Evolutionary conservation across 2,329 filamentous ascomycete species (phyloP), one percentile per base, ranked within the genome.

Genomic region (Fusarium circinatum): DNA sequence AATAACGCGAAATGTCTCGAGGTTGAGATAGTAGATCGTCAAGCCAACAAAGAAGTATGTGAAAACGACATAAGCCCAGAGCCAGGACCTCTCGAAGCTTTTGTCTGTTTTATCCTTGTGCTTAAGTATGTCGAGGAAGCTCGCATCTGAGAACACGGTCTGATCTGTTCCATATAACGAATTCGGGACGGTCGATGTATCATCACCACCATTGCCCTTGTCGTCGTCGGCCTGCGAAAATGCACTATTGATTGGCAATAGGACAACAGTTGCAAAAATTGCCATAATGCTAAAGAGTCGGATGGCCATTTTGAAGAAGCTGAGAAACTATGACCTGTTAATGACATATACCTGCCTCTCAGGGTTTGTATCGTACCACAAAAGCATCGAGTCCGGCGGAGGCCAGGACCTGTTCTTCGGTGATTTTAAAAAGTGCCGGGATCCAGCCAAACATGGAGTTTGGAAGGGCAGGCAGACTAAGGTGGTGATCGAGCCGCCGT

Each of bases 61-160:
- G 78, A 99, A 99, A n/a, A 93, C 86, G 20, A 98, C 89, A 79
- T 98, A 98, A 78, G 96, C 93, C 95, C 96, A 98, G 4, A 98
- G 85, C 77, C 95, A 98, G 13, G 77, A 71, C 17, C 62, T 76
- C 44, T 82, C 80, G 56, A 78, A 80, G 55, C 80, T 81, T 61
- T 73, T 78, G 45, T 83, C 82, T 71, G 80, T 81, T 41, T 80
- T 79, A 7, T 75, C 75, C 39, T 81, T 79, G 57, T 78, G 83
- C 54, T 82, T 79, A 41, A 74, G 36, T 17, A 51, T 13, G 36
- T 75, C 71, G 22, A 74, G 20, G 20, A 75, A 34, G n/a, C 68
- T 70, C 6, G 65, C 48, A 17, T 52, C 44, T 32, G 76, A 55
- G n/a, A 78, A 42, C 6, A 63, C 51, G 8, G 72, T 26, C 47